Percentiles rank a stretch among this genome's conserved stretches.
Evolutionary conservation across 2,329 filamentous ascomycete genomes (phyloP).

Genomic region (Septoria linicola): DNA sequence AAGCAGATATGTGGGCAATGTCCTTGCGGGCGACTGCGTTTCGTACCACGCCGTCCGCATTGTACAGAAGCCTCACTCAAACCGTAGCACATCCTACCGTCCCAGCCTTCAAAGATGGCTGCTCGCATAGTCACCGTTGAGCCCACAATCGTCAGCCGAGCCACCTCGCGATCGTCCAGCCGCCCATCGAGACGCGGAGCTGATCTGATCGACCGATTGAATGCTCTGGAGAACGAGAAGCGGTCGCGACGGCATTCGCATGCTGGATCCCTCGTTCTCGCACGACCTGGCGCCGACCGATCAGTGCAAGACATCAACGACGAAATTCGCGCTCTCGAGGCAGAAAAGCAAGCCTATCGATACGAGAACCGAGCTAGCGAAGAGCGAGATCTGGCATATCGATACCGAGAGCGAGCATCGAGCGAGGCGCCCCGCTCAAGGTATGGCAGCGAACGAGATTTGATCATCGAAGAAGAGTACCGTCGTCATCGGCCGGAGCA

Average conservation of each 20-base stretch:
- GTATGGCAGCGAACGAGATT: background rate
- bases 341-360: slow-evolving; percentile 59
- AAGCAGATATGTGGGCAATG: too few species aligned
- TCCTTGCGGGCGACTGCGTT: background rate
- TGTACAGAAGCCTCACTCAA: background rate
- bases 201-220: slow-evolving; percentile 11
- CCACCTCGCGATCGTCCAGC: slow-evolving; percentile 1
- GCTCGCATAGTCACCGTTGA: slow-evolving; percentile 7
- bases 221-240: slow-evolving; percentile 10
- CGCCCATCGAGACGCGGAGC: slow-evolving; percentile 3
- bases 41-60: background rate
- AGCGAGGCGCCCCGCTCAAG: slow-evolving; percentile 4
- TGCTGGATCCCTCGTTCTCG: slow-evolving; percentile 23
- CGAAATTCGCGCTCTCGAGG: slow-evolving; percentile 71
- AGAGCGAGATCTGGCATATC: slow-evolving; percentile 40
- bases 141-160: slow-evolving; percentile 7
- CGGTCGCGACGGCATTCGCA: slow-evolving; percentile 10
- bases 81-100: background rate
- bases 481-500: slow-evolving; percentile 42
- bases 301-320: slow-evolving; percentile 66
- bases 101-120: background rate
- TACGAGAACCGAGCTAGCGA: slow-evolving; percentile 56
- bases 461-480: slow-evolving; percentile 7
- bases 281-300: slow-evolving; percentile 21
- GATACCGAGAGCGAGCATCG: slow-evolving; percentile 43